These are phyloP conservation scores for Diaporthe helianthi DNA, from an alignment of 2,329 filamentous ascomycete genomes.

Conservation along the genomic window DNA sequence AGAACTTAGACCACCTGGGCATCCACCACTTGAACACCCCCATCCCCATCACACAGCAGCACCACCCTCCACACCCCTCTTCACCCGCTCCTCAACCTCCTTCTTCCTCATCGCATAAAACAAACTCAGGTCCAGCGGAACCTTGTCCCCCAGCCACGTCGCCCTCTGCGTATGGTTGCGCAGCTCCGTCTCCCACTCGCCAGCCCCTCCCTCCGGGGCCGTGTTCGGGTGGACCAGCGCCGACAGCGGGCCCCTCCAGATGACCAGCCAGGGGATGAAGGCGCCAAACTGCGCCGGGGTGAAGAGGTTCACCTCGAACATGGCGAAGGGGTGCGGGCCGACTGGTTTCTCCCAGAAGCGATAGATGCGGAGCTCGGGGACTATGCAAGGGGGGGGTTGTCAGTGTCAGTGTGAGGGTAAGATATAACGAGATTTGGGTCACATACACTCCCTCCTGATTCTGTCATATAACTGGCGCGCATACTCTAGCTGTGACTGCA, in stretches of 20 bases:
- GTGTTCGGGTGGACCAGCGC: constrained; percentile 86
- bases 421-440: neutral
- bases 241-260: constrained; percentile 81
- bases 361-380: constrained; percentile 87
- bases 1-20: too few species aligned
- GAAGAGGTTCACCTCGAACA: constrained; percentile 93
- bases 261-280: constrained; percentile 83
- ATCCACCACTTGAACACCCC: too few species aligned
- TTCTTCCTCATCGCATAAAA: constrained; percentile 43
- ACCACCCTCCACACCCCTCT: neutral
- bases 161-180: constrained; percentile 72
- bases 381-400: constrained; percentile 56
- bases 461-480: constrained; percentile 78
- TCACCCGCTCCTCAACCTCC: constrained; percentile 20
- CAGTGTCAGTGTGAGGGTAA: neutral
- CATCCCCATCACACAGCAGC: neutral
- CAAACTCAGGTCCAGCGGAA: constrained; percentile 64
- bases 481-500: constrained; percentile 70
- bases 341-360: constrained; percentile 77
- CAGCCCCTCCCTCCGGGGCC: constrained; percentile 46
- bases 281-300: constrained; percentile 88
- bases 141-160: constrained; percentile 75
- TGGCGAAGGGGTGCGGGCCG: constrained; percentile 82
- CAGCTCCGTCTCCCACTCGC: constrained; percentile 44
- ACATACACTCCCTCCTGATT: constrained; percentile 77